A percentile compares a stretch with the other conserved stretches of the same genome.
Conservation (phyloP, 345 rosid genomes). For the Boechera divaricarpa region DNA sequence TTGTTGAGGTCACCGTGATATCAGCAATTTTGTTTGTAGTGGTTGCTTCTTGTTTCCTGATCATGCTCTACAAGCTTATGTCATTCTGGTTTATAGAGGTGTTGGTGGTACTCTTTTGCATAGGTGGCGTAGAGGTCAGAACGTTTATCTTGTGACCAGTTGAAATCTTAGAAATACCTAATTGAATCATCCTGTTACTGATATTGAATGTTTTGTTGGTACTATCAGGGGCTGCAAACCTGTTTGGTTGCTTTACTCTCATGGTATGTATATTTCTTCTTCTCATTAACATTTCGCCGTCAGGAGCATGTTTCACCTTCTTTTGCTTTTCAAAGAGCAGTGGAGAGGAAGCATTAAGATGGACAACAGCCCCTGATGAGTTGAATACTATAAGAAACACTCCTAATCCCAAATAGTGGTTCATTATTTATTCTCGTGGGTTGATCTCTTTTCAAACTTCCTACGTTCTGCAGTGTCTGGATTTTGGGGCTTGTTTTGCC, state of each 20-base stretch:
- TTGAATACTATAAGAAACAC: background rate
- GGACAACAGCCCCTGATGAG: background rate
- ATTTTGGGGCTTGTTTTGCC: background rate
- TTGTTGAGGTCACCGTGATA: slow-evolving; percentile 72
- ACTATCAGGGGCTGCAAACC: slow-evolving; percentile 89
- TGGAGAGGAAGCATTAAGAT: slow-evolving; percentile 9
- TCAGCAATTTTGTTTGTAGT: slow-evolving; percentile 90
- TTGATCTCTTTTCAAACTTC: background rate
- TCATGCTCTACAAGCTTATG: slow-evolving; percentile 98
- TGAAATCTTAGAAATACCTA: slow-evolving; percentile 12
- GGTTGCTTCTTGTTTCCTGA: slow-evolving; percentile 91
- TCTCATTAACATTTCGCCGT: background rate
- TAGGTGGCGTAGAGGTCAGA: slow-evolving; percentile 94
- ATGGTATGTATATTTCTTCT: slow-evolving; percentile 58
- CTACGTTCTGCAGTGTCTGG: slow-evolving; percentile 15
- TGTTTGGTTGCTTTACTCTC: slow-evolving; percentile 90
- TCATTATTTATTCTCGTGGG: background rate
- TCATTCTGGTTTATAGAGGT: slow-evolving; percentile 91
- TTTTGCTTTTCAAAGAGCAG: background rate
- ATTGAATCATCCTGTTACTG: slow-evolving; percentile 26
- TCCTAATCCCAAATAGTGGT: background rate
- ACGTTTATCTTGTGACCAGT: slow-evolving; percentile 26
- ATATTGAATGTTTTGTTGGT: slow-evolving; percentile 46
- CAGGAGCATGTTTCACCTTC: slow-evolving; percentile 8
- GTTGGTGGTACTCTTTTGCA: slow-evolving; percentile 92